Evolutionary conservation across 2,329 filamentous ascomycete species (phyloP), one percentile per base, ranked within the genome.

Genomic region (Fusarium sublunatum): DNA sequence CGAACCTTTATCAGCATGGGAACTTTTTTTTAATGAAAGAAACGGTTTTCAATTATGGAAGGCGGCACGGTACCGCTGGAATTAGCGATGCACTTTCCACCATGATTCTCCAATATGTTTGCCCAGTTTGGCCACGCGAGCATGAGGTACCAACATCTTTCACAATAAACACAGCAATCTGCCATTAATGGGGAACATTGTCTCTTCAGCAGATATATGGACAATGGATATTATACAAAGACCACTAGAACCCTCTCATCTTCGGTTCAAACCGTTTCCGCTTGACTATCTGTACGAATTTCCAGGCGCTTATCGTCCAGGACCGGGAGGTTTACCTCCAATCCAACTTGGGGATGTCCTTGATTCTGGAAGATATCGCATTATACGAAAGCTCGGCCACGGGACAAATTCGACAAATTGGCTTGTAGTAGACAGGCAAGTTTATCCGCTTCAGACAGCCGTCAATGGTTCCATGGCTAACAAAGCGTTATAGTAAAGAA

Each of bases 301-400:
- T 13, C 34, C n/a, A 3, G 41, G 34, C 11, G 19, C 31, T n/a
- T 47, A 53, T 35, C 7, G 15, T 5, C 22, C 15, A 13, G 35
- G 35, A 9, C 22, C 15, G 12, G 35, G 35, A 9, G 41, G 41
- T 10, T 12, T 40, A 11, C 25, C 32, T 12, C 34, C 50, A n/a
- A 12, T 40, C 6, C 4, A 25, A 19, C 22, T 53, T 32, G 50
- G 50, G 9, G 34, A 38, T 38, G 22, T 10, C 4, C 24, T 38
- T 15, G 13, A 12, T 7, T 4, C 2, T 3, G 24, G 7, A 9
- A 19, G 7, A 9, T 47, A 40, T 47, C 42, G 28, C 3, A 31
- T 47, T 7, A 53, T 53, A 26, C 19, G 32, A 47, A 53, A 40
- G 26, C 26, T 53, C 12, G 35, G 34, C n/a, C 35, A 40, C 12